Percentiles rank a stretch among this genome's conserved stretches.
Conservation (phyloP, 2,329 filamentous ascomycete species). For the Exophiala calicioides region DNA sequence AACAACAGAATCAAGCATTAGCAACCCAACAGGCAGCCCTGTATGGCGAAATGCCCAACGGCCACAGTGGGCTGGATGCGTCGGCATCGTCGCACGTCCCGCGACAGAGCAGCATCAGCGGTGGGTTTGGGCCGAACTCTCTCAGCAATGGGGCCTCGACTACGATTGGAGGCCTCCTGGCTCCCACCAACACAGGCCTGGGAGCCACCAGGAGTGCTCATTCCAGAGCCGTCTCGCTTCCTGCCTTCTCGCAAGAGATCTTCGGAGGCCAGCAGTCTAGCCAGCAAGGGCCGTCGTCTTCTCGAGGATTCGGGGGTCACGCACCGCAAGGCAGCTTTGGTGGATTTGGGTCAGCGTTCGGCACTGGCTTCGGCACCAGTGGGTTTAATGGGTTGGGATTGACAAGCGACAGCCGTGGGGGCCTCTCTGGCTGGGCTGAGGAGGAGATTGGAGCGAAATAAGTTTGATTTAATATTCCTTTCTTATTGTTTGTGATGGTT, state of each 20-base stretch:
- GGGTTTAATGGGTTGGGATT: slow-evolving; percentile 61
- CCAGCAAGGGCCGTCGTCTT: slow-evolving; percentile 33
- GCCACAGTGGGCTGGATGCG: slow-evolving; percentile 54
- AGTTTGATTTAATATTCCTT: slow-evolving; percentile 21
- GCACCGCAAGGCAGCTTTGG: slow-evolving; percentile 55
- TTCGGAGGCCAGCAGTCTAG: slow-evolving; percentile 47
- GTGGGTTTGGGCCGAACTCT: slow-evolving; percentile 36
- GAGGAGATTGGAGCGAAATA: slow-evolving; percentile 62
- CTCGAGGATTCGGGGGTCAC: slow-evolving; percentile 30
- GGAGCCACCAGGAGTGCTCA: slow-evolving; percentile 60
- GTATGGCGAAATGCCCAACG: slow-evolving; percentile 66
- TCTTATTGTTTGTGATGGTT: slow-evolving; percentile 11
- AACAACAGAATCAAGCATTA: slow-evolving; percentile 66
- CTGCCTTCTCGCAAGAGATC: slow-evolving; percentile 65
- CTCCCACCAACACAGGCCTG: slow-evolving; percentile 62
- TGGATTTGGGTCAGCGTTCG: slow-evolving; percentile 60
- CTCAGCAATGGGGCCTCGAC: slow-evolving; percentile 59
- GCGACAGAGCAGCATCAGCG: slow-evolving; percentile 40
- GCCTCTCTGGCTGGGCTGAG: slow-evolving; percentile 64
- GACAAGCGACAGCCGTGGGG: slow-evolving; percentile 52
- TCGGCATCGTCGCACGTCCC: slow-evolving; percentile 41
- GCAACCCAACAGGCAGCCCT: slow-evolving; percentile 76
- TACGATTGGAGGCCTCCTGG: slow-evolving; percentile 74
- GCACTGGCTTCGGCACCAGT: slow-evolving; percentile 56
- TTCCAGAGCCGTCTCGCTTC: slow-evolving; percentile 85